A percentile compares a stretch with the other conserved stretches of the same genome.
Conservation (phyloP, 495 filamentous ascomycete species). For the Bryoglossum gracile region DNA sequence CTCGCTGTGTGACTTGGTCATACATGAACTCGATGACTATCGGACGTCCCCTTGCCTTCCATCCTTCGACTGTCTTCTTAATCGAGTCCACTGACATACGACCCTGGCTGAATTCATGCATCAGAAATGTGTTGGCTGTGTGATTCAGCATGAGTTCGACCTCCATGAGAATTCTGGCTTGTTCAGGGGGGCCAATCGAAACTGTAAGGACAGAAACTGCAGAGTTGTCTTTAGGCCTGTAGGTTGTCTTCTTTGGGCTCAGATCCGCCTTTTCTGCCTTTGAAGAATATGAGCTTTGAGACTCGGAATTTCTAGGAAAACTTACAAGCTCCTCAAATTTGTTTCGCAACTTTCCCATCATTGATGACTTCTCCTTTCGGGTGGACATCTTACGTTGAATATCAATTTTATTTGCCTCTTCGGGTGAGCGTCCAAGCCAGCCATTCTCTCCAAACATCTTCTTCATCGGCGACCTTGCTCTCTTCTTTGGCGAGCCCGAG, state of each 20-base stretch:
- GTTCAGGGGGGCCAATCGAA: slow-evolving; percentile 37
- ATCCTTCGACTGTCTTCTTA: slow-evolving; percentile 36
- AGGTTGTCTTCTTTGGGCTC: slow-evolving; percentile 3
- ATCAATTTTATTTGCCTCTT: slow-evolving; percentile 28
- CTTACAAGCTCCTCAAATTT: slow-evolving; percentile 41
- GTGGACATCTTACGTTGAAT: slow-evolving; percentile 16
- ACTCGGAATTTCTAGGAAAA: not conserved
- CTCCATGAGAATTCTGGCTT: slow-evolving; percentile 47
- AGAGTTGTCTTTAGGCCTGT: not conserved
- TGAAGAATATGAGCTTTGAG: not conserved
- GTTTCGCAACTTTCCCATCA: slow-evolving; percentile 42
- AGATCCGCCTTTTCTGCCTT: slow-evolving; percentile 24
- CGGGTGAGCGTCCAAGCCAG: slow-evolving; percentile 35
- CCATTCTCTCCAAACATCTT: slow-evolving; percentile 47
- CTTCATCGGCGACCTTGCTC: slow-evolving; percentile 41
- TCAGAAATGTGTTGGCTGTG: slow-evolving; percentile 45
- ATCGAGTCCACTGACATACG: slow-evolving; percentile 42
- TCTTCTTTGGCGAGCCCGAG: no score
- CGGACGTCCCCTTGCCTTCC: slow-evolving; percentile 45
- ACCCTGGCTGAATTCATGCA: slow-evolving; percentile 38
- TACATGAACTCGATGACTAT: slow-evolving; percentile 50
- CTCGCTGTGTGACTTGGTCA: slow-evolving; percentile 48
- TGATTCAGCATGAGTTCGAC: slow-evolving; percentile 48
- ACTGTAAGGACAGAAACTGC: slow-evolving; percentile 29
- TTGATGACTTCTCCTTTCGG: slow-evolving; percentile 25